Base-by-base conservation (phyloP, 192 early-diverging fungal species). In the Obelidium mucronatum region DNA sequence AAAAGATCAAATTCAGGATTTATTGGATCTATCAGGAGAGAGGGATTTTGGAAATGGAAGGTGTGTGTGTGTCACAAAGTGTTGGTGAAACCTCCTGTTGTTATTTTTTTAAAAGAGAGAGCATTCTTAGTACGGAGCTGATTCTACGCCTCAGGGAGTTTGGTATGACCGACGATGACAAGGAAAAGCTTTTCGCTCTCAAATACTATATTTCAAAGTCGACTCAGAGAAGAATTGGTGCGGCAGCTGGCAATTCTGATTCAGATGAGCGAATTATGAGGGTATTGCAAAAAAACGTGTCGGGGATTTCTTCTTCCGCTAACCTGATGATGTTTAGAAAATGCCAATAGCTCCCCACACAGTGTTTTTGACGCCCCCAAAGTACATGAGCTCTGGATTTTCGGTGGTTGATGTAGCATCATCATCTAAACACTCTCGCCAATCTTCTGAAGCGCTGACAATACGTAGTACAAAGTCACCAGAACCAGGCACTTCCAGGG, bases 181-280 rank as follows among this genome's bases (percentile, higher is more conserved):
- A 91, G 74, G 88, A 90, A 63, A 93, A 92, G 65, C 83, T 94
- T 2, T 79, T 82, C 33, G 83, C 88, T 13, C 87, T 94, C 86
- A 85, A 92, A 70, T 89, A 92, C 62, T 93, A 91, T 70, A 92
- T 94, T 13, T 92, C 85, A 71, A 94, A 94, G 76, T 74, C 91
- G 28, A 88, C 93, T 1, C 75, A 74, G 31, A 11, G 72, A 28
- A 37, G 72, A 31, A 40, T 26, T 6, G 44, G 33, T 24, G 53
- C 22, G 19, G n/a, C 8, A 48, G 11, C 44, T 48, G 44, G 44
- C 44, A 48, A n/a, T n/a, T n/a, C n/a, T n/a, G 44, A 48, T 15
- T 15, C 19, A 15, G 59, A 63, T 34, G 72, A 74, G 17, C 55
- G 59, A 74, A 28, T 36, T 1, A 42, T 39, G 30, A 42, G 40